Evolutionary conservation across 2,329 filamentous ascomycete species (phyloP).

Genomic region (Dendrostoma leiphaemia): DNA sequence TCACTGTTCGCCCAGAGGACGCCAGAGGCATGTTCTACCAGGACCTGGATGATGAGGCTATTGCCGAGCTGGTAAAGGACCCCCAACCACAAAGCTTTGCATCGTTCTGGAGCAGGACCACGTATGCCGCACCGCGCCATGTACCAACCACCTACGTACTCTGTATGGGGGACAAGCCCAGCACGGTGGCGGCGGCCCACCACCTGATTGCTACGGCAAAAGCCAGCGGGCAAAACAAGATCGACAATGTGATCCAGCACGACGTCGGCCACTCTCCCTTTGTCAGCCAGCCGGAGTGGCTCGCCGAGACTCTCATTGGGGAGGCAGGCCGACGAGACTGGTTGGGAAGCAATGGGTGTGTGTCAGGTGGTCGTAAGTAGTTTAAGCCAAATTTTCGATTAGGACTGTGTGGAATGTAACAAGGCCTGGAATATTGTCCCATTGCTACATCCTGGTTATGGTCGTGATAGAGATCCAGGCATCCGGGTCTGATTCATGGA

Average conservation of each 20-base stretch:
- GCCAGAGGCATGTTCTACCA: conserved; percentile 26
- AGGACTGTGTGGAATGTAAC: too few species aligned
- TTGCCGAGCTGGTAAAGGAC: conserved; percentile 20
- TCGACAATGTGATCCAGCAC: neutral
- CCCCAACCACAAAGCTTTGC: conserved; percentile 24
- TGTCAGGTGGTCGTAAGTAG: too few species aligned
- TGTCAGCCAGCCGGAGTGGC: neutral
- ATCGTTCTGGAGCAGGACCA: conserved; percentile 23
- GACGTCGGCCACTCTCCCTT: neutral
- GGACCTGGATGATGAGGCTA: conserved; percentile 21
- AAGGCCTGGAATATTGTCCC: too few species aligned
- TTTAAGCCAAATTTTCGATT: too few species aligned
- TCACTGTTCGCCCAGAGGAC: conserved; percentile 22
- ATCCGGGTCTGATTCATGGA: too few species aligned
- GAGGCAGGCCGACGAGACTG: neutral
- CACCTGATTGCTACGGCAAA: neutral
- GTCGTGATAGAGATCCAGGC: too few species aligned
- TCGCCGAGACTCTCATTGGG: conserved; percentile 17
- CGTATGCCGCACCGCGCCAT: conserved; percentile 24
- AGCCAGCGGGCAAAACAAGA: neutral
- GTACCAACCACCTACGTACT: neutral
- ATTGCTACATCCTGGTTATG: too few species aligned
- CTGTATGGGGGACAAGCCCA: neutral
- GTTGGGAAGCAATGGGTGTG: too few species aligned
- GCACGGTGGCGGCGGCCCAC: neutral